These are phyloP conservation scores for Microascus cirrosus DNA, from an alignment of 2,329 filamentous ascomycete species.

Conservation along the genomic window DNA sequence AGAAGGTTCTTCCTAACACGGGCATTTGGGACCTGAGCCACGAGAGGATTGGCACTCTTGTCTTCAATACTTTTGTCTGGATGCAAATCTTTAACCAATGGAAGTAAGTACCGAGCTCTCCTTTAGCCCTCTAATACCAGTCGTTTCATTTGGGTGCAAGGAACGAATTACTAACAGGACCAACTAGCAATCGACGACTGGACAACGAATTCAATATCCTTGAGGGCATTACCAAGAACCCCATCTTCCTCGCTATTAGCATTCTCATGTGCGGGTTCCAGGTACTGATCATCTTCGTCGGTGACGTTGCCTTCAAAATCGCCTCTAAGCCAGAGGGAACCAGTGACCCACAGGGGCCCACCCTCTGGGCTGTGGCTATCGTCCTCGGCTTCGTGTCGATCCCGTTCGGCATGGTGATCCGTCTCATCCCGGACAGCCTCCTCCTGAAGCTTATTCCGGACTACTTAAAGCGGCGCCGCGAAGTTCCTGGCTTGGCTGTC, in stretches of 20 bases:
- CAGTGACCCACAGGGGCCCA: constrained; percentile 46
- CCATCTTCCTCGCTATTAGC: constrained; percentile 83
- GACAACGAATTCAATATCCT: constrained; percentile 96
- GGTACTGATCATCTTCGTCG: constrained; percentile 80
- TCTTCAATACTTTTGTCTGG: constrained; percentile 98
- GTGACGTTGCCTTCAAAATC: constrained; percentile 71
- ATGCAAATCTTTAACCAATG: constrained; percentile 99
- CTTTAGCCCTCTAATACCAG: neutral
- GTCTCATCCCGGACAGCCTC: constrained; percentile 67
- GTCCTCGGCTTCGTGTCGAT: constrained; percentile 77
- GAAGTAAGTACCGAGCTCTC: constrained; percentile 50
- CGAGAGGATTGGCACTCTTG: constrained; percentile 60
- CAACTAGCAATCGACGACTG: constrained; percentile 65
- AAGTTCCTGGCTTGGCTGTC: constrained; percentile 44
- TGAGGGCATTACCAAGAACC: constrained; percentile 74
- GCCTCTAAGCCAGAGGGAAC: constrained; percentile 16
- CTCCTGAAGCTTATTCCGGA: constrained; percentile 41
- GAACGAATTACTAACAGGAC: neutral
- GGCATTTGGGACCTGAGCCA: constrained; percentile 5
- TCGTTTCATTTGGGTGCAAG: neutral
- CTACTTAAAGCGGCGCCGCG: constrained; percentile 36
- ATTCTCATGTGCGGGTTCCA: constrained; percentile 81
- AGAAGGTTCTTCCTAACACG: constrained; percentile 7
- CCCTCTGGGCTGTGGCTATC: constrained; percentile 81
- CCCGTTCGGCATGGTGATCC: constrained; percentile 69